Base-by-base conservation (phyloP, 495 filamentous ascomycete species). In the Penicillium desertorum region DNA sequence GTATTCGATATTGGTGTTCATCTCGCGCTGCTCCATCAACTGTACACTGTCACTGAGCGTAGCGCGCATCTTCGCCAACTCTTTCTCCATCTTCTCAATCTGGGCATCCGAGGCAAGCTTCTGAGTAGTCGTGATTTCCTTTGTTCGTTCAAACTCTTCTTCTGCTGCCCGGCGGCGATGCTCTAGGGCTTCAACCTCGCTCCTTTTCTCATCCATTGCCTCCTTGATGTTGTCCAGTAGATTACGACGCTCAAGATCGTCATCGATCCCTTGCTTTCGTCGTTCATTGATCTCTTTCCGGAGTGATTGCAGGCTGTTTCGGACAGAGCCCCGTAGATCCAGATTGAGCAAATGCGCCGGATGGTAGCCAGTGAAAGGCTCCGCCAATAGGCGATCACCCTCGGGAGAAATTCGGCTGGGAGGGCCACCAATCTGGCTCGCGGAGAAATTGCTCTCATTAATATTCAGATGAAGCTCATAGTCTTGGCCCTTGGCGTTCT, bases 31-130 rank as follows among this genome's bases (percentile, higher is more conserved):
- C 70, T 96, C 92, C 84, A 96, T 88, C 51, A 95, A 71, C 73
- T 96, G 90, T 54, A 96, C 89, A 42, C 85, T 89, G 69, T 97
- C 93, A n/a, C 81, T 86, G 49, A 97, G 79, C 23, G 87, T 86
- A 3, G 86, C 81, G 54, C 92, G 81, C 91, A 97, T 96, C 77
- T 90, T 91, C 42, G 89, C 88, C 27, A 98, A 76, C 71, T 98
- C 93, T 69, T 96, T 96, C 76, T 98, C 94, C 88, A 97, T 92
- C 78, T 92, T 91, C 75, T 98, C 94, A 64, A 97, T 96, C 70
- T 97, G 92, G 16, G 91, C 85, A 71, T 97, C 94, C 5, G 83
- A 88, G 11, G 85, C 86, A 62, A 92, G 81, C 71, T 94, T 92
- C 73, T 96, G 91, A 30, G 91, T 89, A 16, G 81, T 86, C 14